Evolutionary conservation across 2,329 filamentous ascomycete genomes (phyloP), one percentile per base, ranked within the genome.

Genomic region (Aureobasidium melanogenum): DNA sequence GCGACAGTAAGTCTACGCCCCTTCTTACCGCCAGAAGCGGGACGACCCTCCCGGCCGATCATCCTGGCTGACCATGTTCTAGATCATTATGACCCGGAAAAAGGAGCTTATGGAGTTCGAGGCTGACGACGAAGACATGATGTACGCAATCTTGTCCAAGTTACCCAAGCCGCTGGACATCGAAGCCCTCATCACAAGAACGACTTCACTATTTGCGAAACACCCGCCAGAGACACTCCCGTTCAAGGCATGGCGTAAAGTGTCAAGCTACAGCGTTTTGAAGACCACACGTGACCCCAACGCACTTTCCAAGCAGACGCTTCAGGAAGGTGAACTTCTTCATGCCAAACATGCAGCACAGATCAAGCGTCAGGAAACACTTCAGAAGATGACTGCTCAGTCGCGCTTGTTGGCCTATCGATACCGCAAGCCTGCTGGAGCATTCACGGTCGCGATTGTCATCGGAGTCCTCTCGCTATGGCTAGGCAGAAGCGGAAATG

Each of bases 131-230:
- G 88, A 90, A 7, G 93, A 97, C 69, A 95, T 99, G 84, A 82
- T 99, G 26, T 91, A 96, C 72, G 89, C 87, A 63, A 86, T 89
- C 38, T 83, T 99, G 14, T 90, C 89, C 44, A 96, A 94, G 73
- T 81, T 99, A 7, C 94, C 94, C 0, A 82, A 85, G 56, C 86
- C 87, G 19, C 83, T 96, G 62, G 83, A 95, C 70, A 77, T 99
- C 26, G 93, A 99, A 66, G 78, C 77, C 8, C 81, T 97, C 57
- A 88, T 99, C 64, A 71, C 78, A 19, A 79, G 81, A 55, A 85
- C 93, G 0, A 79, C 84, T 3, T 70, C 71, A 30, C 80, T 97
- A 0, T 88, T 88, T 71, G 73, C 80, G 7, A 69, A 74, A 2
- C 77, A 88, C 66, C 93, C 92, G 1, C 94, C 93, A 0, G 83